Conservation (phyloP, 2,329 filamentous ascomycete genomes). For the Colletotrichum sidae region DNA sequence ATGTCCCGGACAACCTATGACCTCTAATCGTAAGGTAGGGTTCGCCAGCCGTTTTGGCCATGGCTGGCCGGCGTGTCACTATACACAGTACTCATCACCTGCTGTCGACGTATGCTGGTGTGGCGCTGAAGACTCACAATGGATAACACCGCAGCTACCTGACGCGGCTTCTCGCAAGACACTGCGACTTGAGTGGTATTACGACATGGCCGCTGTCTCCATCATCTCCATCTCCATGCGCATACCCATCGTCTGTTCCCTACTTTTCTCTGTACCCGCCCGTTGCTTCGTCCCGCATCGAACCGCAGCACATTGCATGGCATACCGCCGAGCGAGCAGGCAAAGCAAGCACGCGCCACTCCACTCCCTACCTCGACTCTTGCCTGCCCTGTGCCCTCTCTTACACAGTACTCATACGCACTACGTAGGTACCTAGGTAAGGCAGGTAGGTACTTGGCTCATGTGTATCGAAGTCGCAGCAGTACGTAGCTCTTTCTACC, state of each 20-base stretch:
- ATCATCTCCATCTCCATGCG: no score
- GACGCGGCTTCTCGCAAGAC: slow-evolving; percentile 30
- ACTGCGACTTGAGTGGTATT: background rate
- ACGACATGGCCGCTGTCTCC: no score
- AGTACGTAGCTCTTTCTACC: slow-evolving; percentile 19
- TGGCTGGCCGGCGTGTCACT: slow-evolving; percentile 7
- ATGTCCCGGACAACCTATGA: background rate
- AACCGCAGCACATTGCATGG: slow-evolving; percentile 17
- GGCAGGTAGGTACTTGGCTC: no score
- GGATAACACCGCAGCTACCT: slow-evolving; percentile 24
- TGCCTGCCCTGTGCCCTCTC: background rate
- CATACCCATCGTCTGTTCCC: no score
- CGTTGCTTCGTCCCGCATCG: slow-evolving; percentile 22
- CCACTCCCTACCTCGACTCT: background rate
- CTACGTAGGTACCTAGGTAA: no score
- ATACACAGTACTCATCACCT: slow-evolving; percentile 11
- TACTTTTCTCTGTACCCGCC: no score
- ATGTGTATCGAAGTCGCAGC: background rate
- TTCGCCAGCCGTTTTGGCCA: no score
- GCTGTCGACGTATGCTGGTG: slow-evolving; percentile 28
- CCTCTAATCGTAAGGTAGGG: background rate
- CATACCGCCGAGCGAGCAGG: slow-evolving; percentile 5
- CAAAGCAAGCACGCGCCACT: no score
- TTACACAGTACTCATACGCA: slow-evolving; percentile 4
- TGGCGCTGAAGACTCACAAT: slow-evolving; percentile 17